Percentiles rank a stretch among this genome's conserved stretches.
Conservation (phyloP, 2,329 filamentous ascomycete species). For the Elsinoe perseae region DNA sequence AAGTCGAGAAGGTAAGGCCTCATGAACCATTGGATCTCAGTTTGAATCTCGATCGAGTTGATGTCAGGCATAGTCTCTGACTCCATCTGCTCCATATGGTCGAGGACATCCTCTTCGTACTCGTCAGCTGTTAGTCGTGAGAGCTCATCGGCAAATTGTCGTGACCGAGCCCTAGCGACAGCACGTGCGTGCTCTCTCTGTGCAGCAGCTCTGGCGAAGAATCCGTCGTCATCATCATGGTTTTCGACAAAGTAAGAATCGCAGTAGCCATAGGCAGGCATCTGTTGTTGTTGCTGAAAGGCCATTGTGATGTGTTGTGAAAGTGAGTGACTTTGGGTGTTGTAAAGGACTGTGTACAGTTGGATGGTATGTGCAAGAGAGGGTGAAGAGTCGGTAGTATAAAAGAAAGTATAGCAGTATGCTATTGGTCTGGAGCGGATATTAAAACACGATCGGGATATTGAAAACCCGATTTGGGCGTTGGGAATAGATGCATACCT, state of each 20-base stretch:
- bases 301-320: conserved; percentile 44
- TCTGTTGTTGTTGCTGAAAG: conserved; percentile 44
- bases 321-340: conserved; percentile 26
- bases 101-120: conserved; percentile 88
- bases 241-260: conserved; percentile 62
- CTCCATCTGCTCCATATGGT: conserved; percentile 96
- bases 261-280: conserved; percentile 54
- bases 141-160: conserved; percentile 80
- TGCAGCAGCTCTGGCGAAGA: conserved; percentile 52
- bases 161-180: conserved; percentile 73
- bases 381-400: conserved; percentile 24
- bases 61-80: conserved; percentile 88
- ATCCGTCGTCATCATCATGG: conserved; percentile 47
- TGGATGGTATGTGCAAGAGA: conserved; percentile 32
- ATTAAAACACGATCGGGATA: conserved; percentile 24
- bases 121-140: conserved; percentile 78
- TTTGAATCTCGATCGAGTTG: conserved; percentile 96
- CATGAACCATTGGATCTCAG: conserved; percentile 99
- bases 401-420: not conserved
- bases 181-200: conserved; percentile 69
- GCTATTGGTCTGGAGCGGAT: conserved; percentile 28
- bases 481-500: conserved; percentile 36
- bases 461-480: not conserved
- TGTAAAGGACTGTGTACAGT: conserved; percentile 53
- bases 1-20: conserved; percentile 96